Evolutionary conservation across 2,329 filamentous ascomycete genomes (phyloP), one percentile per base, ranked within the genome.

Genomic region (Mycosphaerelloides madeirae): DNA sequence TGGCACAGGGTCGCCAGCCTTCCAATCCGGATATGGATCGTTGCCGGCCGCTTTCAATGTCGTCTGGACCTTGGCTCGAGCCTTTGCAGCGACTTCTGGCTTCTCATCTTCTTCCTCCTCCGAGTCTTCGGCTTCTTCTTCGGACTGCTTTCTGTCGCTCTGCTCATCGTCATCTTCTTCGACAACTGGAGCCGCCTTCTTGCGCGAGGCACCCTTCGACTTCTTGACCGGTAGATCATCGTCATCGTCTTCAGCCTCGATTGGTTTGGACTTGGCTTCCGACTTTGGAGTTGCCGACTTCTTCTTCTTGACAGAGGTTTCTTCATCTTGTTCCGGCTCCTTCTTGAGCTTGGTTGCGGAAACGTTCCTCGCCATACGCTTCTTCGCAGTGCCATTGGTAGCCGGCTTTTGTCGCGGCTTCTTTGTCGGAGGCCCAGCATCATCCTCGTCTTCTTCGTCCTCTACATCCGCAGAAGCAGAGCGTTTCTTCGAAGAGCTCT

Each of bases 21-120:
- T 85, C 93, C 93, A 98, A 67, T 98, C 91, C 1, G 90, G 90
- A 66, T 91, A 97, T n/a, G 85, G 82, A 59, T 95, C 85, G 54
- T 88, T 85, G 31, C 68, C 73, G 40, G 76, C 79, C 14, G 78
- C 72, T 61, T 82, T 82, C 46, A 95, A 70, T 37, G 83, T 85
- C 7, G 80, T 80, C 64, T 95, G 89, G 9, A 91, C 79, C 65
- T 87, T 87, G 65, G 91, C 80, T 34, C 87, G 81, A 36, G 81
- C 83, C 66, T 94, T 90, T 32, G 80, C 83, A 38, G 81, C 80
- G 36, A 82, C 67, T 54, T 84, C 81, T 2, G 87, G 81, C 61
- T 87, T 87, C 58, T 85, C 75, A 12, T 79, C 75, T 16, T 76
- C 79, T 44, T 80, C 80, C 3, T 69, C 58, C 16, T 68, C 66